phyloP scores from a whole-genome alignment of 331 rosid genomes.

The Quercus tomentella region DNA sequence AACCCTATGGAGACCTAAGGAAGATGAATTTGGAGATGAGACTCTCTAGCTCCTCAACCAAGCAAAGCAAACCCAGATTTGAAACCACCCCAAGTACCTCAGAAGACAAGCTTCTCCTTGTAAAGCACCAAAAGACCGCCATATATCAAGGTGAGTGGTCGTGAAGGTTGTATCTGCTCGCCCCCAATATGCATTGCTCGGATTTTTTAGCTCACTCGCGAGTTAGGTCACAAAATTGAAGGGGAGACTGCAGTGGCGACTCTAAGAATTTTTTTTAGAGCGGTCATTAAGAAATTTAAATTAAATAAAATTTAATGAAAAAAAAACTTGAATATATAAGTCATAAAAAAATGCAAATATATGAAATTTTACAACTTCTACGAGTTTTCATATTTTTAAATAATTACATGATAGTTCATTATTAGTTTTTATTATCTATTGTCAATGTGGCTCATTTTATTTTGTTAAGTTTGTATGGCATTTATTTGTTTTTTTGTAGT shows the following conservation, averaged over 20 bases:
- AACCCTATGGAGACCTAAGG: neutral
- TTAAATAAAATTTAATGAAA: too few species aligned
- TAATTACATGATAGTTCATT: too few species aligned
- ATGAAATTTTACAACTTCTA: too few species aligned
- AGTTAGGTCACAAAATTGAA: constrained; percentile 33
- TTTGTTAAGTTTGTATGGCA: too few species aligned
- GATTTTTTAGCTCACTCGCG: constrained; percentile 40
- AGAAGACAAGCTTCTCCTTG: neutral
- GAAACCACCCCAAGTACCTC: neutral
- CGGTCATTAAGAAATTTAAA: too few species aligned
- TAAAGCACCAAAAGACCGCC: constrained; percentile 15
- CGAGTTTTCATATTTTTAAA: too few species aligned
- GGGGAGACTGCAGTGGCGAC: neutral
- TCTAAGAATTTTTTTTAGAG: too few species aligned
- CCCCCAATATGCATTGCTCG: constrained; percentile 35
- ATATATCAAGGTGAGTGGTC: constrained; percentile 27
- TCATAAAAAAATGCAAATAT: too few species aligned
- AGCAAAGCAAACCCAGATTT: neutral
- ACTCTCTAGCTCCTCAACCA: neutral
- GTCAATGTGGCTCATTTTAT: too few species aligned
- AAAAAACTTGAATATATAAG: too few species aligned
- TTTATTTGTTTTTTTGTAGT: too few species aligned
- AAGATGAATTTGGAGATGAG: neutral
- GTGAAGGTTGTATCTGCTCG: constrained; percentile 33
- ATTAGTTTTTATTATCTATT: too few species aligned